Percentiles rank a stretch among this genome's conserved stretches.
phyloP scores from a whole-genome alignment of 1,139 yeast species.

The Candida gigantensis region DNA sequence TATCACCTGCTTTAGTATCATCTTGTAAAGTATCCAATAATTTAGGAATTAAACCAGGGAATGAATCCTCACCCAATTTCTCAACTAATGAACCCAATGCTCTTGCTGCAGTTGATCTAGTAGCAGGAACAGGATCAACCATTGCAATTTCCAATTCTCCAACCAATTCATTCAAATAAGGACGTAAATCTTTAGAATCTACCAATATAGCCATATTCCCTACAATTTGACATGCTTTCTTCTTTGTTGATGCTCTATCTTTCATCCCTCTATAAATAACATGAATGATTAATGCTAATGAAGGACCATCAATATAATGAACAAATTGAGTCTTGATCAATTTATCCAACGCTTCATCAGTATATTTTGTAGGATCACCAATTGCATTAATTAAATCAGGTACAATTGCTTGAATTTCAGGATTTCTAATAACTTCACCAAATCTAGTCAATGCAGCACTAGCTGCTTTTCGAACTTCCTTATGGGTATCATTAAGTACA shows the following conservation, averaged over 20 bases:
- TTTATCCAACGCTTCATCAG: constrained; percentile 85
- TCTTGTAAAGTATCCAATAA: constrained; percentile 77
- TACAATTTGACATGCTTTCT: constrained; percentile 95
- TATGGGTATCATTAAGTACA: constrained; percentile 91
- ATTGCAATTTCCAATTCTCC: constrained; percentile 87
- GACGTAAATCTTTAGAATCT: constrained; percentile 80
- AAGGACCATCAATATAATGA: constrained; percentile 97
- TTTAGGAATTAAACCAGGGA: constrained; percentile 89
- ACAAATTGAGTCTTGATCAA: constrained; percentile 90
- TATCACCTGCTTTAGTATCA: constrained; percentile 82
- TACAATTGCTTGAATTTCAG: constrained; percentile 89
- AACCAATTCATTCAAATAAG: constrained; percentile 76
- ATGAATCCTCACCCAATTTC: constrained; percentile 91
- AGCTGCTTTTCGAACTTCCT: constrained; percentile 95
- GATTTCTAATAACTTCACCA: constrained; percentile 96
- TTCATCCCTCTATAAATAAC: constrained; percentile 95
- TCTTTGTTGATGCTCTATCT: constrained; percentile 91
- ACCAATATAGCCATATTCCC: constrained; percentile 98
- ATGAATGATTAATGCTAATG: constrained; percentile 90
- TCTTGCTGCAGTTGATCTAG: constrained; percentile 96
- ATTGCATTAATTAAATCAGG: constrained; percentile 91
- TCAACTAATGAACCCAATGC: constrained; percentile 96
- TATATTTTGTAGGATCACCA: constrained; percentile 90
- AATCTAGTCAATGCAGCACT: constrained; percentile 85
- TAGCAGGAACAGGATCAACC: constrained; percentile 98